Evolutionary conservation across 495 filamentous ascomycete genomes (phyloP).

Genomic region (Penicillium diatomitis): DNA sequence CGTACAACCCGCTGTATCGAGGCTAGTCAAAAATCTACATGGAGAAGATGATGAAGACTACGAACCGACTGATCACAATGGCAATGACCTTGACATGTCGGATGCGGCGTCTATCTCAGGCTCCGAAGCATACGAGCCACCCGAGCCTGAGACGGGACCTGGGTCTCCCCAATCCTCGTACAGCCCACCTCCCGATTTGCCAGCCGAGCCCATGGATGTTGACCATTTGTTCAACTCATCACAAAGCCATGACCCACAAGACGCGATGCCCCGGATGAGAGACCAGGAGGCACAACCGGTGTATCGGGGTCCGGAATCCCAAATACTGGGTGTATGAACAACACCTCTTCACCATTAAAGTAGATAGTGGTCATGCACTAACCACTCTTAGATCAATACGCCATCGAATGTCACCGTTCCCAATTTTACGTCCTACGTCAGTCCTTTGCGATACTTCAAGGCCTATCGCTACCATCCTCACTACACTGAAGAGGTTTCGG

Average conservation of each 20-base stretch:
- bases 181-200: constrained; percentile 30
- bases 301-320: constrained; percentile 17
- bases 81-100: constrained; percentile 3
- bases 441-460: constrained; percentile 72
- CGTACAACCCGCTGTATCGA: too few relatives aligned
- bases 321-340: constrained; percentile 30
- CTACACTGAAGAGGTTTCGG: constrained; percentile 56
- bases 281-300: constrained; percentile 6
- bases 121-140: constrained; percentile 52
- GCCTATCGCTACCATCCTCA: constrained; percentile 82
- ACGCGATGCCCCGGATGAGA: constrained; percentile 20
- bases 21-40: not conserved
- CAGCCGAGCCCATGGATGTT: constrained; percentile 12
- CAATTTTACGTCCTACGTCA: constrained; percentile 67
- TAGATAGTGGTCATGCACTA: constrained; percentile 10
- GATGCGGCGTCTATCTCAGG: constrained; percentile 23
- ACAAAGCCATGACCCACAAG: constrained; percentile 25
- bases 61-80: not conserved
- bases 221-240: constrained; percentile 11
- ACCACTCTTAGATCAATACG: constrained; percentile 18
- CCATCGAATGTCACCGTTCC: constrained; percentile 8
- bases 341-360: constrained; percentile 7
- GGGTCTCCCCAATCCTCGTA: constrained; percentile 25
- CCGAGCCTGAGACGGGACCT: constrained; percentile 35
- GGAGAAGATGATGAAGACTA: not conserved